A percentile compares a stretch with the other conserved stretches of the same genome.
phyloP scores from a whole-genome alignment of 371 early-diverging fungal species.

The Lichtheimia ornata region DNA sequence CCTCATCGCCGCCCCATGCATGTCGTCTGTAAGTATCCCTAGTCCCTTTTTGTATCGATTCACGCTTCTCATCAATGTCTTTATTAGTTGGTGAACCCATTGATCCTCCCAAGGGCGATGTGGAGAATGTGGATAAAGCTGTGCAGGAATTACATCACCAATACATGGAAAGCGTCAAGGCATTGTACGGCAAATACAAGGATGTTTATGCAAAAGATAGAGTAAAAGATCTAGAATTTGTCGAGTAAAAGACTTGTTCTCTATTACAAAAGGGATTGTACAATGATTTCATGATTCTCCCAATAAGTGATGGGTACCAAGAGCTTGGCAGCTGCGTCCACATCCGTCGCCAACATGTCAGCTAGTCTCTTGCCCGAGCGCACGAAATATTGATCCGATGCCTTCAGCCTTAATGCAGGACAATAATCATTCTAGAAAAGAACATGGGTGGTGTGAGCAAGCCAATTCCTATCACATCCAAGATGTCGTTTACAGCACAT shows the following conservation, averaged over 20 bases:
- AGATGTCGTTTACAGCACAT: conserved; percentile 7
- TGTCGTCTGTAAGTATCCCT: conserved; percentile 37
- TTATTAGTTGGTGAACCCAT: conserved; percentile 66
- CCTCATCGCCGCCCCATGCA: conserved; percentile 49
- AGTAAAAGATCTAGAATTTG: conserved; percentile 50
- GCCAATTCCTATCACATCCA: neutral
- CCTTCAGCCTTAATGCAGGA: conserved; percentile 35
- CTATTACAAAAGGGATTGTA: conserved; percentile 7
- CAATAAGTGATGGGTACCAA: conserved; percentile 24
- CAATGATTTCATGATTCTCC: conserved; percentile 18
- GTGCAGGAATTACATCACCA: conserved; percentile 55
- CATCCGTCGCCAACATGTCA: conserved; percentile 11
- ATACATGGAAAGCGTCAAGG: conserved; percentile 61
- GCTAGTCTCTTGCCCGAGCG: conserved; percentile 20
- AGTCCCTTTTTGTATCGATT: neutral
- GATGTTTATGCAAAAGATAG: conserved; percentile 63
- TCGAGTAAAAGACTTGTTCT: conserved; percentile 33
- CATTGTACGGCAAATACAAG: conserved; percentile 66
- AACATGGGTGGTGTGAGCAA: neutral
- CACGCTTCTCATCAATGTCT: neutral
- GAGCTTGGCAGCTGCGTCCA: conserved; percentile 11
- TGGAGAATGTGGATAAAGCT: conserved; percentile 42
- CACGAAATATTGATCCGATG: conserved; percentile 27
- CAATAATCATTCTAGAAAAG: conserved; percentile 43
- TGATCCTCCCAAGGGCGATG: conserved; percentile 32